A percentile compares a stretch with the other conserved stretches of the same genome.
Conservation (phyloP, 139 green algal genomes). For the Chlorella sp. region DNA sequence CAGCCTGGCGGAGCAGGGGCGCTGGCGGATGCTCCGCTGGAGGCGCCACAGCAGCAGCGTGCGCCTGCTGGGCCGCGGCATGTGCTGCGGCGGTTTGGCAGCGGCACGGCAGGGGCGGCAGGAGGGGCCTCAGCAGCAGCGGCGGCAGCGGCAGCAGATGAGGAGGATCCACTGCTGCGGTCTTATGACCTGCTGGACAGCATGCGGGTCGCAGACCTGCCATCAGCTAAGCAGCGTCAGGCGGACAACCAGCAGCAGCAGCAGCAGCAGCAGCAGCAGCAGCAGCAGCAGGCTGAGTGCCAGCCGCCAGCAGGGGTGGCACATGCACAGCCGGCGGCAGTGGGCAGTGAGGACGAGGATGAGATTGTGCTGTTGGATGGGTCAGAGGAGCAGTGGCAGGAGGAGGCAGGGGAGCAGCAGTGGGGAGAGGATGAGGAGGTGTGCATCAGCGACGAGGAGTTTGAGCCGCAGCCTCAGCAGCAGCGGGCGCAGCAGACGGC, state of each 20-base stretch:
- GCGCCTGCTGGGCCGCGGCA: not conserved
- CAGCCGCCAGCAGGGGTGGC: not conserved
- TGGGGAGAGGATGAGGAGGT: not conserved
- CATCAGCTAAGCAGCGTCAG: not conserved
- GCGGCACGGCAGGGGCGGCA: not conserved
- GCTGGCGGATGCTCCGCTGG: not conserved
- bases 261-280: slow-evolving; percentile 7
- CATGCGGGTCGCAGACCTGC: slow-evolving; percentile 15
- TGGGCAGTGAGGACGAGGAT: not conserved
- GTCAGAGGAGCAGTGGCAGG: slow-evolving; percentile 2
- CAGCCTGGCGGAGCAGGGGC: not conserved
- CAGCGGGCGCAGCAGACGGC: slow-evolving; percentile 10
- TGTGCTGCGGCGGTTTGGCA: not conserved
- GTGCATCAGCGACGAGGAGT: slow-evolving; percentile 1
- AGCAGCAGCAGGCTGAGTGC: not conserved
- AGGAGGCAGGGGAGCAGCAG: not conserved
- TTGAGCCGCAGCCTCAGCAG: not conserved
- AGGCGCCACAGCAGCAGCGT: not conserved
- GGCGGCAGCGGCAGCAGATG: not conserved
- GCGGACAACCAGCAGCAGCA: not conserved
- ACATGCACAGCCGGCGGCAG: not conserved
- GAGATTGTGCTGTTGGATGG: slow-evolving; percentile 6
- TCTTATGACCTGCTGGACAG: not conserved
- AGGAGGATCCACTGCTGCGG: slow-evolving; percentile 11
- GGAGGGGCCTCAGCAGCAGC: not conserved